Base-by-base conservation (phyloP, 805 yeast species). In the Hanseniaspora thailandica region DNA sequence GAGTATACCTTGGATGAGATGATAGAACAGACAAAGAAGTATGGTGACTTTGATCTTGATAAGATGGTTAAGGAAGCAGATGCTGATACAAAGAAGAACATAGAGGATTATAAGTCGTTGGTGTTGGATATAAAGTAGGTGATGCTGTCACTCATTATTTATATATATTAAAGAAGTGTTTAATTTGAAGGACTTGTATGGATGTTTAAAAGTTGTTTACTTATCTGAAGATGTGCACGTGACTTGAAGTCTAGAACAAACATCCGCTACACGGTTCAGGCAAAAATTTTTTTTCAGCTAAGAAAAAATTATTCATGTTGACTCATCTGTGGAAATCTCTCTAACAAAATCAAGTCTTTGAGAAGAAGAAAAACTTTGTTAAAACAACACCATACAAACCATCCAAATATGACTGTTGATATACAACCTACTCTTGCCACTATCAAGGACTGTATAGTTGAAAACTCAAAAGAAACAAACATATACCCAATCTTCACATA, bases 401-500 rank as follows among this genome's bases (percentile, higher is more conserved):
- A 15, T n/a, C 12, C 2, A 13, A 28, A 19, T 19, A 46, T 47
- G 52, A 7, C 23, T 10, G 12, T 62, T 12, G 62, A 61, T 55
- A 66, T 77, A 49, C 84, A 79, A 60, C 86, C 86, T 13, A 63
- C 73, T 6, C 61, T 76, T 17, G 75, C 71, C 20, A 66, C 69
- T n/a, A 63, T 81, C 22, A 62, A 66, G 44, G 69, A 68, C 6
- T 71, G 74, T 47, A 66, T 74, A 39, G 59, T 63, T 30, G 61
- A 63, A 19, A 73, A 75, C 58, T 64, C 73, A 54, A 60, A 57
- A 4, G 50, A 67, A 1, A 81, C 82, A 40, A 90, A 88, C 64
- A 69, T 87, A 62, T 87, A 84, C 63, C 96, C 96, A 3, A 79
- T 93, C 13, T 87, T 76, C 68, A 75, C 85, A 23, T 80, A 78